Evolutionary conservation across 2,329 filamentous ascomycete genomes (phyloP).

Genomic region (Xylaria sp.): DNA sequence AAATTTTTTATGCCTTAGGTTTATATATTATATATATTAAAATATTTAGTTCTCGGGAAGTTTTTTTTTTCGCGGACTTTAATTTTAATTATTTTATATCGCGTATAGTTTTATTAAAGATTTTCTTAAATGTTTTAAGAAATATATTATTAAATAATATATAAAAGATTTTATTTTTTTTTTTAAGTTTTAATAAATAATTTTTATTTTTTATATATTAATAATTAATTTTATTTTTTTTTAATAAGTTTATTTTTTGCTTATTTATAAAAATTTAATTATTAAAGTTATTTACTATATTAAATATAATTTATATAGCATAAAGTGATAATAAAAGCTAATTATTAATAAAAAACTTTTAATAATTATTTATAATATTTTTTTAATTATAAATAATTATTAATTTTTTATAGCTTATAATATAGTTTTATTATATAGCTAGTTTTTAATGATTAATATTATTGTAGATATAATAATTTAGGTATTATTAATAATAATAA

Average conservation of each 20-base stretch:
- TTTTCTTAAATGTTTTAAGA: neutral
- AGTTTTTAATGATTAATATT: neutral
- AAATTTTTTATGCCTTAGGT: neutral
- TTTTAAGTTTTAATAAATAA: neutral
- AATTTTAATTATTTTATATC: neutral
- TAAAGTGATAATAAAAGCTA: neutral
- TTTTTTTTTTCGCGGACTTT: neutral
- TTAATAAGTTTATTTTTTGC: neutral
- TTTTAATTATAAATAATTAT: neutral
- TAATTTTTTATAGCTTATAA: neutral
- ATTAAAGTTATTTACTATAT: neutral
- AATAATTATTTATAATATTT: neutral
- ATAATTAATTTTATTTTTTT: neutral
- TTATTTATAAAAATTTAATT: neutral
- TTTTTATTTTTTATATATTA: neutral
- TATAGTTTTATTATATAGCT: neutral
- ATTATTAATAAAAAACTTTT: neutral
- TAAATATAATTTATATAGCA: neutral
- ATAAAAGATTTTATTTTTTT: neutral
- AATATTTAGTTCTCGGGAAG: neutral
- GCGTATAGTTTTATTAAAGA: neutral
- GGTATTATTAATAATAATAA: neutral
- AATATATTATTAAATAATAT: constrained; percentile 8
- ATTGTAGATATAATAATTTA: neutral
- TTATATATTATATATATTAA: neutral